Conservation (phyloP, 768 basidiomycete species). For the Boletellus ananas region DNA sequence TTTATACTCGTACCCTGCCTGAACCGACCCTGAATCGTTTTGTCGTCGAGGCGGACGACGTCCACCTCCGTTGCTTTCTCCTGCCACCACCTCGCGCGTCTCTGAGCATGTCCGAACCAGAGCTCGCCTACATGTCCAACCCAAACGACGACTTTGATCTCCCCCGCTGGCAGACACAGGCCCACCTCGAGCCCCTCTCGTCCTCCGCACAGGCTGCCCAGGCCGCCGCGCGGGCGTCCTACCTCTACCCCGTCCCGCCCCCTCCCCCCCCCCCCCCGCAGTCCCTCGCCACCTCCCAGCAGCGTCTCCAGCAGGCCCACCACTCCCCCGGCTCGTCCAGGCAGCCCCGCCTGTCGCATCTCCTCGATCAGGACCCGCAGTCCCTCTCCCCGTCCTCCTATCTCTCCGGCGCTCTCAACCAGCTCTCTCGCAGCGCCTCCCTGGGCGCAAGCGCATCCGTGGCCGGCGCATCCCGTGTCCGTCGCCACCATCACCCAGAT, state of each 20-base stretch:
- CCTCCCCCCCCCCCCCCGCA: constrained; percentile 51
- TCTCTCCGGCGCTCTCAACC: constrained; percentile 46
- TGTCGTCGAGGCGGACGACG: constrained; percentile 18
- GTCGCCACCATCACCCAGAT: constrained; percentile 67
- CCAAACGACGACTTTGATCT: constrained; percentile 80
- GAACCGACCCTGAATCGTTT: constrained; percentile 32
- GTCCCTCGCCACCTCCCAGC: constrained; percentile 35
- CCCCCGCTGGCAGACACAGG: constrained; percentile 52
- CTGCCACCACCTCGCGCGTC: background rate
- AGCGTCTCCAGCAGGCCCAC: constrained; percentile 49
- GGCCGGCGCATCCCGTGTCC: constrained; percentile 41
- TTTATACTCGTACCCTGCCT: background rate
- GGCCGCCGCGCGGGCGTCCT: constrained; percentile 45
- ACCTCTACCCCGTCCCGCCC: constrained; percentile 41
- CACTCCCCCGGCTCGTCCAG: constrained; percentile 44
- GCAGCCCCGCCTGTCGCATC: constrained; percentile 62
- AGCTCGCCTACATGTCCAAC: constrained; percentile 70
- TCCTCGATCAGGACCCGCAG: constrained; percentile 62
- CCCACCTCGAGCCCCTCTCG: constrained; percentile 42
- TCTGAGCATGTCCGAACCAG: constrained; percentile 64
- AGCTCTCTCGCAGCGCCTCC: constrained; percentile 66
- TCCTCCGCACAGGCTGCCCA: constrained; percentile 58
- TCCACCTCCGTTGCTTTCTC: background rate
- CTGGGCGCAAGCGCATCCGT: constrained; percentile 46
- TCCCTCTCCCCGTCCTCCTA: constrained; percentile 34